A percentile compares a stretch with the other conserved stretches of the same genome.
These are phyloP conservation scores for Backusella tarrabulga DNA, from an alignment of 192 early-diverging fungal genomes.

Conservation along the genomic window DNA sequence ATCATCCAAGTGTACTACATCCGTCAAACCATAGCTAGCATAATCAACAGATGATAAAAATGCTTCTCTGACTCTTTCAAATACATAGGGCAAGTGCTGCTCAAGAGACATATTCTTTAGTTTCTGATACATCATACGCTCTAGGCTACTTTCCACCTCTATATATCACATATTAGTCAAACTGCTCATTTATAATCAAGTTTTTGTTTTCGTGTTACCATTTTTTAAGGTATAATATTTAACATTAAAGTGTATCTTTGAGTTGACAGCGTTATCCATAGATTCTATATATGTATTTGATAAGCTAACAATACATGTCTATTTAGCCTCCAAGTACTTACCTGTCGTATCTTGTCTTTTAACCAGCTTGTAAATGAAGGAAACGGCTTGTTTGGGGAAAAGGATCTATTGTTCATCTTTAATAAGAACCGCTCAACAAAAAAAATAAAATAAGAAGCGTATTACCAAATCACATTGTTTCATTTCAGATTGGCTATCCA, in stretches of 20 bases:
- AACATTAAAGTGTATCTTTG: constrained; percentile 53
- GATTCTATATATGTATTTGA: neutral
- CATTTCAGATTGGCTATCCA: constrained; percentile 30
- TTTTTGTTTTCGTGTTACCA: constrained; percentile 31
- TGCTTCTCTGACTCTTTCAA: constrained; percentile 45
- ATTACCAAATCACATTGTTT: constrained; percentile 40
- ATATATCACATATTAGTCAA: neutral
- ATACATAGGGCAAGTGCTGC: constrained; percentile 47
- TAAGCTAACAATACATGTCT: neutral
- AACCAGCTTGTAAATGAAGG: constrained; percentile 56
- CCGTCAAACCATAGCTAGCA: constrained; percentile 55
- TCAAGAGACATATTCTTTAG: constrained; percentile 43
- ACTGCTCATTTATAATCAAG: neutral
- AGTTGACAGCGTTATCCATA: constrained; percentile 12
- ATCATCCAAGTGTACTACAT: constrained; percentile 54
- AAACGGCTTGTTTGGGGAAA: constrained; percentile 53
- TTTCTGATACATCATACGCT: constrained; percentile 38
- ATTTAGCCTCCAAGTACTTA: constrained; percentile 3
- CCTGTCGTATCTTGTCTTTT: constrained; percentile 38
- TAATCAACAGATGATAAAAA: constrained; percentile 55
- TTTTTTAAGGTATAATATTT: constrained; percentile 46
- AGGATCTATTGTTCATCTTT: constrained; percentile 37
- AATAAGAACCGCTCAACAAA: neutral
- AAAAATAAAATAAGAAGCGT: neutral
- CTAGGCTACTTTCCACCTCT: constrained; percentile 53